Base-by-base conservation (phyloP, 352 stramenopile species). In the Globisporangium carolinianum region DNA sequence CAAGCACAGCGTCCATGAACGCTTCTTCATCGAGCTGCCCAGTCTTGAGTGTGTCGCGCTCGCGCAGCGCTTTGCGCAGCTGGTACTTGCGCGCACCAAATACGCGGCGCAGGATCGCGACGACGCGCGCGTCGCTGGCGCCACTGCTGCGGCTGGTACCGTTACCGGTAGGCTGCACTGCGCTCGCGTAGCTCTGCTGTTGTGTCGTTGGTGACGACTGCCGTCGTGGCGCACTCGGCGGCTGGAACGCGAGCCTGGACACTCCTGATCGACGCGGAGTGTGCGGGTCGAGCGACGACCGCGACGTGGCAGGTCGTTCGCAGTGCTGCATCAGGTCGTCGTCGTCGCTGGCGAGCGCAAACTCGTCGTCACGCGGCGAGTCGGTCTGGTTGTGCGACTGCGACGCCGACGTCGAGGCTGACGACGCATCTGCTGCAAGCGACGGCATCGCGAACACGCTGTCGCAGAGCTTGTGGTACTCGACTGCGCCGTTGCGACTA, bases 1-100 rank as follows among this genome's bases (percentile, higher is more conserved):
- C 71, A 55, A 80, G 47, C 50, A 93, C 57, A 4, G 81, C 82
- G 48, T 80, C 72, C 80, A 92, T 91, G 59, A 94, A 92, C 55
- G 69, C 77, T 60, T 91, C 83, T 71, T 93, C 83, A 0, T 58
- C 47, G 10, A 94, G 59, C 35, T 61, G 60, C 0, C 85, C 83
- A 38, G 58, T 79, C 58, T 79, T 86, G 57, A 86, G 65, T 4
- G 46, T 47, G 61, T 92, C 82, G 49, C 66, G 66, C 15, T 88
- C 76, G 8, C 81, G 77, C 41, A 91, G 55, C 5, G 77, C 74
- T 53, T 83, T 86, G 12, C 82, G 76, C 51, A 94, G 61, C 38
- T 85, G 69, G 53, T 93, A 94, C 60, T 91, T 91, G 3, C 67
- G 69, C 4, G 57, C 42, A 11, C 62, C 68, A 72, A 93, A 92